Base-by-base conservation (phyloP, 306 rosid species). In the Quercus berberidifolia region DNA sequence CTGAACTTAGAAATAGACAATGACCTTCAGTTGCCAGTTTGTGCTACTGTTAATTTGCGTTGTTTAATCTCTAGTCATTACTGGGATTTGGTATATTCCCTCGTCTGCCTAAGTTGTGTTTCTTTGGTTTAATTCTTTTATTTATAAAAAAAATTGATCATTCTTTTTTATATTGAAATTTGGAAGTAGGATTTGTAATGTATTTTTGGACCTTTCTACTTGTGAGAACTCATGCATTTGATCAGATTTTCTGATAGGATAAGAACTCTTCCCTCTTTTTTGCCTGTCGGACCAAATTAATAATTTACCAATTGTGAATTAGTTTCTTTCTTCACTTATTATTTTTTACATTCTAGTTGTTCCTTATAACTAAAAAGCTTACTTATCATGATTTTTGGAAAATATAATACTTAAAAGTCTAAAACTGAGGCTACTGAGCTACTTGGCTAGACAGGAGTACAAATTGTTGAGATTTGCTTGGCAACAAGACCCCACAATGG, bases 381-480 rank as follows among this genome's bases (percentile, higher is more conserved):
- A 56, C 38, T 21, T 62, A 31, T 77, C 69, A 46, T 30, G 51
- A 57, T 78, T 65, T 83, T 76, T 65, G 41, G 55, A 62, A 28
- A 46, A 70, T 63, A 69, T 57, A 75, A 30, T 30, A 15, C 11
- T 30, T 15, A 30, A 41, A 41, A 41, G 46, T 41, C 83, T 90
- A 63, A 87, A 49, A 62, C n/a, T 2, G n/a, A n/a, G n/a, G n/a
- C n/a, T n/a, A n/a, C n/a, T n/a, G 11, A 67, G 78, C 73, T 82
- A 55, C 81, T 85, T 92, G 91, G 84, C 88, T 88, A 85, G 83
- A 78, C 94, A 91, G 99, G 99, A 73, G 99, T 95, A 69, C 97
- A 92, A 83, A 92, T 95, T 76, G 97, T 91, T 83, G 98, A 92
- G 33, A 95, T 95, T 79, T 95, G 97, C 90, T 88, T 92, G 90